These are phyloP conservation scores for Platanus orientalis DNA, from an alignment of 164 flowering plant genomes.

Conservation along the genomic window DNA sequence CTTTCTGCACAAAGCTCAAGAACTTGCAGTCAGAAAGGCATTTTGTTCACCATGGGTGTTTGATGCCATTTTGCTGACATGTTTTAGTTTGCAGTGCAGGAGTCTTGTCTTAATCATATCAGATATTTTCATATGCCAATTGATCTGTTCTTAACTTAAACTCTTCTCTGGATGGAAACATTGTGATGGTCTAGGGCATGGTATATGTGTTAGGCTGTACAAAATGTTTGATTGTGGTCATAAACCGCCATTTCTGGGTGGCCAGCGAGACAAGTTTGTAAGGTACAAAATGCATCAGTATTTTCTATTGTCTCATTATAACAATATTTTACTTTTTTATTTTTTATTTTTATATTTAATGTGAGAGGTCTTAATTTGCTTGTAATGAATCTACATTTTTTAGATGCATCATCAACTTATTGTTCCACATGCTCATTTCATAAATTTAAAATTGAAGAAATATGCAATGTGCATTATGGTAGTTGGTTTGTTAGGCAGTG, in stretches of 20 bases:
- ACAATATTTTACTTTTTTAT: neutral
- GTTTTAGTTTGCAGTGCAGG: neutral
- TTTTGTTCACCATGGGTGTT: no score
- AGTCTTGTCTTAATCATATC: neutral
- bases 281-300: slow-evolving; percentile 26
- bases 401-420: no score
- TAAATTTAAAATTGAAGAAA: no score
- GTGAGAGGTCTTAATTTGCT: neutral
- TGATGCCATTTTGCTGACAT: no score
- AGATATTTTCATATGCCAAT: neutral
- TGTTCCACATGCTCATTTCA: no score
- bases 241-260: slow-evolving; percentile 35
- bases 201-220: slow-evolving; percentile 10
- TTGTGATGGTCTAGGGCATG: slow-evolving; percentile 23
- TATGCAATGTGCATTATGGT: no score
- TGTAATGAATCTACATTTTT: no score
- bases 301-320: neutral
- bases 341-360: neutral
- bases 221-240: slow-evolving; percentile 40
- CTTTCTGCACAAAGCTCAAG: no score
- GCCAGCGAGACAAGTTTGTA: slow-evolving; percentile 43
- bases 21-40: no score
- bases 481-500: no score
- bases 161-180: neutral
- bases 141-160: neutral